These are phyloP conservation scores for Arctostaphylos glauca DNA, from an alignment of 148 eudicot species.

Conservation along the genomic window DNA sequence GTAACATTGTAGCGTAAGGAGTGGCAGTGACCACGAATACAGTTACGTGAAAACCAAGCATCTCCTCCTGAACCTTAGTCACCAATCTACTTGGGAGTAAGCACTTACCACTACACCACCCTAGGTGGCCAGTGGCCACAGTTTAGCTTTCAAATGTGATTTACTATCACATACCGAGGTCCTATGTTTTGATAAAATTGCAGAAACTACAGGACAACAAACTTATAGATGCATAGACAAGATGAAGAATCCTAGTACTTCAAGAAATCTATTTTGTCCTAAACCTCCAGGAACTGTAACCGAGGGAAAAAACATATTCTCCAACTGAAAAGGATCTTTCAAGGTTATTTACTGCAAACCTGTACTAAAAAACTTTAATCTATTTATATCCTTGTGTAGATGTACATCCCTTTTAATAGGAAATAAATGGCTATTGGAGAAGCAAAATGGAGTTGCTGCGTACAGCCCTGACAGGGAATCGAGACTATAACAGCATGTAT, in stretches of 20 bases:
- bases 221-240: not conserved
- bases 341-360: not conserved
- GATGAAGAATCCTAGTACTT: not conserved
- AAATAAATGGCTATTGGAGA: not conserved
- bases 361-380: not conserved
- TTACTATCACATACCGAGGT: not conserved
- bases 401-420: not conserved
- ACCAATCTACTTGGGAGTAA: not conserved
- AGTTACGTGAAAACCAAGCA: not conserved
- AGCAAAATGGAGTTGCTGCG: slow-evolving; percentile 7
- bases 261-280: not conserved
- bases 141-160: not conserved
- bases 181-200: not conserved
- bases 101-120: not conserved
- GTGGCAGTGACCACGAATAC: not conserved
- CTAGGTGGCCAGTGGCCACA: not conserved
- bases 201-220: slow-evolving; percentile 7
- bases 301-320: slow-evolving; percentile 8
- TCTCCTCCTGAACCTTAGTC: not conserved
- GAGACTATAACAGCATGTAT: slow-evolving; percentile 2
- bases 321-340: not conserved
- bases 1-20: not conserved
- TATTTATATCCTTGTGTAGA: not conserved
- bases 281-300: not conserved
- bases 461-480: not conserved